Percentiles rank a stretch among this genome's conserved stretches.
These are phyloP conservation scores for Fusarium fujikuroi DNA, from an alignment of 2,329 filamentous ascomycete genomes.

Conservation along the genomic window DNA sequence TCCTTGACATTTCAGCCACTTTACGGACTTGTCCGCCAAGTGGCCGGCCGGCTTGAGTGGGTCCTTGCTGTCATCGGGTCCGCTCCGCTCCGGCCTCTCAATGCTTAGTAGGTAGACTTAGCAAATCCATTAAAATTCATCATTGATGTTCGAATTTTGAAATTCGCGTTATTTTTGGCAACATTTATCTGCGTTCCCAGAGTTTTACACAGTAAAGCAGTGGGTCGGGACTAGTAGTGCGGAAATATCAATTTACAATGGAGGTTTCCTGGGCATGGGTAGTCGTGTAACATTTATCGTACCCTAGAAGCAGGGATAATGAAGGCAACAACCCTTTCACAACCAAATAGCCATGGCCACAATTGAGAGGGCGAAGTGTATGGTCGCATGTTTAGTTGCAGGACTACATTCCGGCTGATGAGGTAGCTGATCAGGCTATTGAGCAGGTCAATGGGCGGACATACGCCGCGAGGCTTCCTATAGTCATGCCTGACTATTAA, in stretches of 20 bases:
- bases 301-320: constrained; percentile 12
- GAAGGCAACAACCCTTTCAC: background rate
- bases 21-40: constrained; percentile 22
- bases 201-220: background rate
- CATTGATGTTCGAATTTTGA: background rate
- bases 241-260: background rate
- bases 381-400: constrained; percentile 4
- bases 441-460: background rate
- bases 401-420: background rate
- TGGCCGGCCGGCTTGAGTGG: constrained; percentile 29
- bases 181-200: background rate
- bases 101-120: background rate
- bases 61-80: constrained; percentile 10
- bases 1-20: constrained; percentile 24
- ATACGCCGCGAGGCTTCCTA: background rate
- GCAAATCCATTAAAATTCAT: background rate
- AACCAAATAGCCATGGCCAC: constrained; percentile 7
- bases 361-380: background rate
- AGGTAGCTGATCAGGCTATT: background rate
- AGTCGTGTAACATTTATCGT: background rate
- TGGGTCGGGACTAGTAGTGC: background rate
- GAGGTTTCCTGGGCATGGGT: background rate
- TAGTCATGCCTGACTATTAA: constrained; percentile 1
- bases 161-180: constrained; percentile 34
- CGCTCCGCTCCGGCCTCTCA: constrained; percentile 9